Evolutionary conservation across 2,329 filamentous ascomycete species (phyloP), one percentile per base, ranked within the genome.

Genomic region (Apiospora hydei): DNA sequence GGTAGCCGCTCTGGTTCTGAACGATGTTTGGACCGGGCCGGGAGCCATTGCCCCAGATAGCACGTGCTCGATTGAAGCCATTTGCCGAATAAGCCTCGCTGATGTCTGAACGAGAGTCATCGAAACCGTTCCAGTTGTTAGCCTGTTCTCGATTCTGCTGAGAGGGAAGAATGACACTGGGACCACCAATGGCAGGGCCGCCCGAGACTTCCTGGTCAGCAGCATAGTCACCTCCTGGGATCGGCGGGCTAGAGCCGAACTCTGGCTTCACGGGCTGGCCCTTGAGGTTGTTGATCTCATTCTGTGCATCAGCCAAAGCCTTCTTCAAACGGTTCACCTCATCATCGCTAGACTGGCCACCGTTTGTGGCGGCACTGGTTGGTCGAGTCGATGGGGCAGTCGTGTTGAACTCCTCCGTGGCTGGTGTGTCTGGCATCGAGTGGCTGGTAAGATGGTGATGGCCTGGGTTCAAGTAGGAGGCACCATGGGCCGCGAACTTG

Each of bases 301-400:
- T 90, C 73, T 93, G 90, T 47, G 93, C 92, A 73, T 90, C 87
- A 61, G 91, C 91, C 69, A 96, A 88, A 82, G 95, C 90, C 70
- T 91, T 82, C 83, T 93, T 93, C 72, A 95, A 85, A 69, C 89
- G 90, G 73, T 90, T 83, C 41, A 95, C 83, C 79, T 94, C 92
- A 43, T 90, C 88, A 44, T 84, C 83, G 70, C 83, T 80, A 16
- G 73, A 72, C 67, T 81, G 79, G 71, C 77, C 77, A 57, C 87
- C 85, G 41, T 86, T 85, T 10, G 86, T 80, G 10, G 82, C 81
- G 51, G 85, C 84, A 78, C 88, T 91, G 34, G 88, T 85, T 53
- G 88, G 85, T 49, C 86, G 85, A 69, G 85, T 86, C n/a, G 84
- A 84, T 1, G 87, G 85, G 34, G 83, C 84, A 21, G 86, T 85